phyloP scores from a whole-genome alignment of 2,329 filamentous ascomycete genomes.

The Aspergillus tanneri region DNA sequence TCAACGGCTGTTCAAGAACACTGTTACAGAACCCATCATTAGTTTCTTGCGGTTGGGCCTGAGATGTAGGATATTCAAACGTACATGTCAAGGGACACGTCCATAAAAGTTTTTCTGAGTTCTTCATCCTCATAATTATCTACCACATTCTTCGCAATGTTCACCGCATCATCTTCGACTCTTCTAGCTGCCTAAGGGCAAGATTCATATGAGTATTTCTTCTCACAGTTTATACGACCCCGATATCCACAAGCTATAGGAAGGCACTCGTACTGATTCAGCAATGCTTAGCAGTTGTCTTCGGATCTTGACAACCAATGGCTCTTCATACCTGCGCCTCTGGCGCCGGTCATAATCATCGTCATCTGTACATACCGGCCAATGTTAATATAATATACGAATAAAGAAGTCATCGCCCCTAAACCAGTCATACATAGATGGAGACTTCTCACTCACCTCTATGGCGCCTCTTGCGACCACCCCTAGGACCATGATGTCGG shows the following conservation, averaged over 20 bases:
- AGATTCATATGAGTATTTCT: constrained; percentile 15
- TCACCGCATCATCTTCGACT: constrained; percentile 74
- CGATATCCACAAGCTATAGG: constrained; percentile 2
- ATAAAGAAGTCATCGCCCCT: too few relatives aligned
- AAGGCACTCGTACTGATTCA: constrained; percentile 58
- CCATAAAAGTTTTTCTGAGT: constrained; percentile 69
- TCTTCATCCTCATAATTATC: constrained; percentile 86
- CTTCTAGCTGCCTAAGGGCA: constrained; percentile 60
- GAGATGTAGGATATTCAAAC: constrained; percentile 22
- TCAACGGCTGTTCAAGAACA: constrained; percentile 86
- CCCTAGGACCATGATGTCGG: constrained; percentile 53
- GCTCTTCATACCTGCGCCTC: constrained; percentile 71
- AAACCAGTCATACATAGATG: too few relatives aligned
- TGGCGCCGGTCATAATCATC: constrained; percentile 73
- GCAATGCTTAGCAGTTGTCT: constrained; percentile 77
- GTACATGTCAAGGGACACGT: constrained; percentile 71
- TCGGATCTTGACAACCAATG: constrained; percentile 68
- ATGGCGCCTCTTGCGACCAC: constrained; percentile 69
- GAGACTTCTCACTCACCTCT: too few relatives aligned
- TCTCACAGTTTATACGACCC: background rate
- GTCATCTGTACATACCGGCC: constrained; percentile 56
- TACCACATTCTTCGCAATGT: constrained; percentile 71
- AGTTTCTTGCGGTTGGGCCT: constrained; percentile 9
- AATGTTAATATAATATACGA: too few relatives aligned
- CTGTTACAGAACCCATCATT: constrained; percentile 37